Conservation (phyloP, 2,329 filamentous ascomycete species). For the Pseudocercospora cruenta region DNA sequence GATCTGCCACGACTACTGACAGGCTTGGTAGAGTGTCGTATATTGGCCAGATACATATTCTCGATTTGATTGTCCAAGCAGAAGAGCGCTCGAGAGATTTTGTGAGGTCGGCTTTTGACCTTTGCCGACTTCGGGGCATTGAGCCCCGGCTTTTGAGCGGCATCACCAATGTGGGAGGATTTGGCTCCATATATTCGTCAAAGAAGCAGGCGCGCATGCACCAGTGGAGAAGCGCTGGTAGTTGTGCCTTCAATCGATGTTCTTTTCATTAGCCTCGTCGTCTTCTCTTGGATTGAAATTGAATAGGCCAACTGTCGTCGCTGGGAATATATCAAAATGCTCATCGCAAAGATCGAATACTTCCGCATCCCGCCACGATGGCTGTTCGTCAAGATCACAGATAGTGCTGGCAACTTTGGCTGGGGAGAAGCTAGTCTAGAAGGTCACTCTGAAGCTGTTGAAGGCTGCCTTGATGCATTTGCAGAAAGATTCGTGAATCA, state of each 20-base stretch:
- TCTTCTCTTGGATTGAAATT: background rate
- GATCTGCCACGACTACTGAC: background rate
- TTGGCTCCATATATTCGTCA: too few species aligned
- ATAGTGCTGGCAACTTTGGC: constrained; percentile 65
- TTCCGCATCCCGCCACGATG: constrained; percentile 75
- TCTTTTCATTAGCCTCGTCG: background rate
- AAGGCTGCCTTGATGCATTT: constrained; percentile 72
- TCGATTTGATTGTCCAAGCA: background rate
- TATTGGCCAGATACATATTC: background rate
- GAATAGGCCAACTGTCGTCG: background rate
- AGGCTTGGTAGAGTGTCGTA: background rate
- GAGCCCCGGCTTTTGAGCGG: background rate
- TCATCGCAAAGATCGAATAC: constrained; percentile 68
- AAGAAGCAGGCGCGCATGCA: too few species aligned
- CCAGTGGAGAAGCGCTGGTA: too few species aligned
- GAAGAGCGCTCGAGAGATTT: background rate
- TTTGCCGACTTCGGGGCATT: background rate
- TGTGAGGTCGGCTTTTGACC: background rate
- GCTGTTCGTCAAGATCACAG: constrained; percentile 77
- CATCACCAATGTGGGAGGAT: too few species aligned
- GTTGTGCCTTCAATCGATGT: background rate
- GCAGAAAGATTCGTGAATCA: constrained; percentile 64
- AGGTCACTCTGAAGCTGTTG: constrained; percentile 73
- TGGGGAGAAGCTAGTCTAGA: constrained; percentile 60
- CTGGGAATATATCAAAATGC: constrained; percentile 41